Conservation (phyloP, 768 basidiomycete species). For the Pisolithus marmoratus region DNA sequence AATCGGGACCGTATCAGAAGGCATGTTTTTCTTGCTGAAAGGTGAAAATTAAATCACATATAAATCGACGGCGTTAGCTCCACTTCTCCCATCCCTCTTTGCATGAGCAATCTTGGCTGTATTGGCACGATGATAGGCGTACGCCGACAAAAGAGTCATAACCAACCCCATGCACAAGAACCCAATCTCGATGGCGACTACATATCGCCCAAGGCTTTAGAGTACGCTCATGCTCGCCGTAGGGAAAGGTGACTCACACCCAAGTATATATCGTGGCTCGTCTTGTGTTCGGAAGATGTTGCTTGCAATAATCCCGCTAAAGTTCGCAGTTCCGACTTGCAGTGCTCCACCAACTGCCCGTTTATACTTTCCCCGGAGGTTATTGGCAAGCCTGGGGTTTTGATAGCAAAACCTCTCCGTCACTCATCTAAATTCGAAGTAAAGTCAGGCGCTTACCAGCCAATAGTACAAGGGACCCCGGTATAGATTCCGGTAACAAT, state of each 20-base stretch:
- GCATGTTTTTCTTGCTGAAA: no score
- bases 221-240: no score
- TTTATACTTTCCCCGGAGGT: conserved; percentile 1
- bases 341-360: conserved; percentile 1
- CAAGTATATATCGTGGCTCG: conserved; percentile 50
- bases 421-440: not conserved
- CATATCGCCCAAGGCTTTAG: not conserved
- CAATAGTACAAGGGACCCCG: conserved; percentile 51
- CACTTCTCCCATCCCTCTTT: not conserved
- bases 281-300: conserved; percentile 58
- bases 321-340: conserved; percentile 40
- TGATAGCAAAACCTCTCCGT: not conserved
- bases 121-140: not conserved
- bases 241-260: conserved; percentile 38
- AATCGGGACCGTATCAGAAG: no score
- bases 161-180: not conserved
- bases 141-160: not conserved
- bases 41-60: not conserved
- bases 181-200: not conserved
- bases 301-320: conserved; percentile 20
- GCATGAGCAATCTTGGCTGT: not conserved
- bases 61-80: not conserved
- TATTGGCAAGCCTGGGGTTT: conserved; percentile 1
- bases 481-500: conserved; percentile 60
- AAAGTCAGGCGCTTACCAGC: conserved; percentile 40